Evolutionary conservation across 805 yeast species (phyloP).

Genomic region (Diddensiella santjacobensis): DNA sequence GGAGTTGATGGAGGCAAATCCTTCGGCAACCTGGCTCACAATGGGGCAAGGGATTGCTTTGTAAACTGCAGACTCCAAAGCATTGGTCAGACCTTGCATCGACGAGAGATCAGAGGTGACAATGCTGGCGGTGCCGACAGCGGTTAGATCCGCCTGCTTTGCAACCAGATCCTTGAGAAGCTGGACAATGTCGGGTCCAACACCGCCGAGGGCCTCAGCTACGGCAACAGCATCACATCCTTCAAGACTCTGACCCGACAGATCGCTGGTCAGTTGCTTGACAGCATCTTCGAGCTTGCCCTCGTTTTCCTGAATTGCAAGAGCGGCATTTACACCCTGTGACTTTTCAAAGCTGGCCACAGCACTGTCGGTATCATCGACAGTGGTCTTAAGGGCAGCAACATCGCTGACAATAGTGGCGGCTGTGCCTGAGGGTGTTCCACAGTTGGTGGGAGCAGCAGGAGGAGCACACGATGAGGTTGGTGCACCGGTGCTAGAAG

Average conservation of each 20-base stretch:
- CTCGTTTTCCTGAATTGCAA: slow-evolving; percentile 28
- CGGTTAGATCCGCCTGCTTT: slow-evolving; percentile 27
- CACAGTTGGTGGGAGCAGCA: too few relatives aligned
- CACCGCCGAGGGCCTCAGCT: slow-evolving; percentile 9
- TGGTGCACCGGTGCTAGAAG: background rate
- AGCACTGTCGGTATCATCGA: slow-evolving; percentile 14
- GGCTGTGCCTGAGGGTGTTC: too few relatives aligned
- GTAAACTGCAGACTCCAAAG: slow-evolving; percentile 1
- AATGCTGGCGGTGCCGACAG: slow-evolving; percentile 23
- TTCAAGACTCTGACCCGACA: slow-evolving; percentile 8
- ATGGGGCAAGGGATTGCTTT: slow-evolving; percentile 19
- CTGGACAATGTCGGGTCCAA: slow-evolving; percentile 11
- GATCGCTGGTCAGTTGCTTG: slow-evolving; percentile 11
- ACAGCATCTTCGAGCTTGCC: slow-evolving; percentile 22
- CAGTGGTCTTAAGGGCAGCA: slow-evolving; percentile 9
- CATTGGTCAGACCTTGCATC: slow-evolving; percentile 9
- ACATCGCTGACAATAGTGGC: too few relatives aligned
- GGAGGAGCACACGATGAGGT: background rate
- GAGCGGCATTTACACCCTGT: slow-evolving; percentile 29
- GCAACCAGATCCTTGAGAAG: slow-evolving; percentile 21
- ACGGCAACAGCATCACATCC: slow-evolving; percentile 15
- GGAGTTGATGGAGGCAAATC: slow-evolving; percentile 8
- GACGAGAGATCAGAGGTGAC: slow-evolving; percentile 13
- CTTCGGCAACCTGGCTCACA: slow-evolving; percentile 14
- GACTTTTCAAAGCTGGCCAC: slow-evolving; percentile 10